A percentile compares a stretch with the other conserved stretches of the same genome.
phyloP scores from a whole-genome alignment of 1,284 basidiomycete genomes.

The Tremellales sp. region DNA sequence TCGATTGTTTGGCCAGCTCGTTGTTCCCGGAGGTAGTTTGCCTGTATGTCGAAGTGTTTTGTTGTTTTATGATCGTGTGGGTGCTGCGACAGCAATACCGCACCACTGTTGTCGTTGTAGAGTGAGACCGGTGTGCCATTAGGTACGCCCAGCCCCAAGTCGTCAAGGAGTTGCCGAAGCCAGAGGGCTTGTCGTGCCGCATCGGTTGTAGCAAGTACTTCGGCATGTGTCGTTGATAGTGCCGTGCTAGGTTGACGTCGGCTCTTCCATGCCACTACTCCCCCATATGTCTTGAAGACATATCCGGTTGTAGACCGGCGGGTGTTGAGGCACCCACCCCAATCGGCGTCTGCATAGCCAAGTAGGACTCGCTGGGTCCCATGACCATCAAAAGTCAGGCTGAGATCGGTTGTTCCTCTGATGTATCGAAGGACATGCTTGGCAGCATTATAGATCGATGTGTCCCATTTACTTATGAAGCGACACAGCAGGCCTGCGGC shows the following conservation, averaged over 20 bases:
- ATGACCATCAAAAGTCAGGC: conserved; percentile 6
- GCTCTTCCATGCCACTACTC: conserved; percentile 18
- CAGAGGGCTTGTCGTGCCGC: conserved; percentile 10
- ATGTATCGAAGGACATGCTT: conserved; percentile 24
- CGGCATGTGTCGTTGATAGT: conserved; percentile 11
- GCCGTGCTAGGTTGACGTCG: conserved; percentile 24
- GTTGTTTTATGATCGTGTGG: conserved; percentile 36
- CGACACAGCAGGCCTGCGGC: conserved; percentile 18
- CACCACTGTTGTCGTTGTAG: conserved; percentile 46
- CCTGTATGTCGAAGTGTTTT: conserved; percentile 51
- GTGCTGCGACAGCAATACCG: conserved; percentile 46
- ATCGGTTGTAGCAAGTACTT: conserved; percentile 7
- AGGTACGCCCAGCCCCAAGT: conserved; percentile 1
- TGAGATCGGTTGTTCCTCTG: conserved; percentile 9
- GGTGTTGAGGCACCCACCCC: conserved; percentile 16
- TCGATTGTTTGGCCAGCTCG: conserved; percentile 3
- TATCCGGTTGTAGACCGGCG: conserved; percentile 29
- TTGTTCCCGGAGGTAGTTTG: conserved; percentile 49
- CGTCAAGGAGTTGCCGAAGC: conserved; percentile 6
- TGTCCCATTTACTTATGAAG: conserved; percentile 21
- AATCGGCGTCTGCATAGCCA: conserved; percentile 19
- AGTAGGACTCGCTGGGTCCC: conserved; percentile 1
- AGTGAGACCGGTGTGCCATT: not conserved
- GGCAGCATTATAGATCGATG: conserved; percentile 15
- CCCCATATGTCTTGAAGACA: conserved; percentile 18